phyloP scores from a whole-genome alignment of 1,139 yeast species.

The Yamadazyma diospyri region DNA sequence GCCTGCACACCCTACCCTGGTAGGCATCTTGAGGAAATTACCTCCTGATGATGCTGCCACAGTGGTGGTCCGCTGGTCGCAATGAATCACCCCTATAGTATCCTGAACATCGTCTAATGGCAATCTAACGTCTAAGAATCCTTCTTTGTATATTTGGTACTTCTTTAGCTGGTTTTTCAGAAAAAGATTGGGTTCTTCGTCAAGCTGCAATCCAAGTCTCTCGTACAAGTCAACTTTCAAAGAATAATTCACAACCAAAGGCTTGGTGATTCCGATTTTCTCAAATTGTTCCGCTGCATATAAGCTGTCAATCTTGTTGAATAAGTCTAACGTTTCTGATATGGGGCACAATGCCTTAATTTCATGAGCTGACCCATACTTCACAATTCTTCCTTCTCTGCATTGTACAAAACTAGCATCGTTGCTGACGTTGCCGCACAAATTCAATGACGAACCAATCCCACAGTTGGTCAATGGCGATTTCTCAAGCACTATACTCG shows the following conservation, averaged over 20 bases:
- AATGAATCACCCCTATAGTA: constrained; percentile 31
- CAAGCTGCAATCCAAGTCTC: constrained; percentile 6
- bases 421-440: constrained; percentile 47
- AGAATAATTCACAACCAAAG: constrained; percentile 19
- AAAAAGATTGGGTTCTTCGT: constrained; percentile 3
- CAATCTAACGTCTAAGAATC: constrained; percentile 10
- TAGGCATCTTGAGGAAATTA: constrained; percentile 45
- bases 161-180: constrained; percentile 9
- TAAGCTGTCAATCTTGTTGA: constrained; percentile 13
- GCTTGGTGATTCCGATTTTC: constrained; percentile 24
- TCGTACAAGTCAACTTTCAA: constrained; percentile 9
- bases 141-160: constrained; percentile 14
- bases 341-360: constrained; percentile 24
- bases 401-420: constrained; percentile 40
- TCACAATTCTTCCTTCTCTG: constrained; percentile 6
- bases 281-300: constrained; percentile 12
- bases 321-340: constrained; percentile 19
- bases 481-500: constrained; percentile 37
- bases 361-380: constrained; percentile 23
- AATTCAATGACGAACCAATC: constrained; percentile 49
- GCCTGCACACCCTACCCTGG: constrained; percentile 55
- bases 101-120: constrained; percentile 20
- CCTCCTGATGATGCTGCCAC: constrained; percentile 53
- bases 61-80: constrained; percentile 15
- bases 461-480: constrained; percentile 55